Percentiles rank a stretch among this genome's conserved stretches.
Evolutionary conservation across 768 basidiomycete species (phyloP).

Genomic region (Hirschioporus abietinus): DNA sequence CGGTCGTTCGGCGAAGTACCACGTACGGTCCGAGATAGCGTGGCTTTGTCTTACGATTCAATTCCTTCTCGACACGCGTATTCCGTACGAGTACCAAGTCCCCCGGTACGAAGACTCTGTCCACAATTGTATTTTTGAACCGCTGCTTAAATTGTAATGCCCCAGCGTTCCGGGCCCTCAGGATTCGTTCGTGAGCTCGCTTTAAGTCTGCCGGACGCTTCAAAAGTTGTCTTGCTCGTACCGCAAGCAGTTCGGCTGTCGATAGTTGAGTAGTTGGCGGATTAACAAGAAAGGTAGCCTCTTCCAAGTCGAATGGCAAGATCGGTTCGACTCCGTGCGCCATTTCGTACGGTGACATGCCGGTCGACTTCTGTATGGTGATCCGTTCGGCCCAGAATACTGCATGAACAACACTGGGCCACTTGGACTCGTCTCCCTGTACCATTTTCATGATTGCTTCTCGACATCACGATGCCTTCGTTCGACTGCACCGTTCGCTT

Average conservation of each 20-base stretch:
- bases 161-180: not conserved
- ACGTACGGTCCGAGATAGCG: conserved; percentile 11
- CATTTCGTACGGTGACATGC: conserved; percentile 16
- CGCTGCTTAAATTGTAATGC: not conserved
- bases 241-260: conserved; percentile 13
- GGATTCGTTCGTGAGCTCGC: not conserved
- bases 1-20: conserved; percentile 8
- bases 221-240: conserved; percentile 11
- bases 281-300: conserved; percentile 16
- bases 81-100: conserved; percentile 9
- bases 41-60: conserved; percentile 12
- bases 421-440: conserved; percentile 26
- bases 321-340: conserved; percentile 16
- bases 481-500: conserved; percentile 36
- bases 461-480: conserved; percentile 24
- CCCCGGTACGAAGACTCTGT: not conserved
- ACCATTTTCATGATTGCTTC: conserved; percentile 31
- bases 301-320: conserved; percentile 17
- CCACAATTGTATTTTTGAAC: not conserved
- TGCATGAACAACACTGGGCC: conserved; percentile 18
- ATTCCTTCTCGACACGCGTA: conserved; percentile 9
- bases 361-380: conserved; percentile 11
- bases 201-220: conserved; percentile 10
- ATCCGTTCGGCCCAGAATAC: conserved; percentile 18
- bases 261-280: not conserved